These are phyloP conservation scores for Actinomortierella wolfii DNA, from an alignment of 371 early-diverging fungal species.

Conservation along the genomic window DNA sequence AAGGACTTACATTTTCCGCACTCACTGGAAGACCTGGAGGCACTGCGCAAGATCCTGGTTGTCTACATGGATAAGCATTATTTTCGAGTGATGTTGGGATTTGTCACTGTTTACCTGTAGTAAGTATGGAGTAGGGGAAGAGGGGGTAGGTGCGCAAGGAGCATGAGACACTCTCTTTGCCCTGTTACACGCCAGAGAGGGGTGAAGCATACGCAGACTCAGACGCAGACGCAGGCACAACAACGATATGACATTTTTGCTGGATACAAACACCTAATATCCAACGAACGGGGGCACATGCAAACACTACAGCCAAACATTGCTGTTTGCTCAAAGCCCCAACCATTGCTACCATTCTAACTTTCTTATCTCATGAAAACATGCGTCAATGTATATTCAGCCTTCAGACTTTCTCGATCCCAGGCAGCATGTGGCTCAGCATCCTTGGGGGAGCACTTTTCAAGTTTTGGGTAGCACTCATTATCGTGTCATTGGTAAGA, in stretches of 20 bases:
- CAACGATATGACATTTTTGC: too few relatives aligned
- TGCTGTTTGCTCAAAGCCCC: background rate
- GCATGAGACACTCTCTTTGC: too few relatives aligned
- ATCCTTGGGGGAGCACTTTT: conserved; percentile 69
- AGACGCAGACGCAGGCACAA: too few relatives aligned
- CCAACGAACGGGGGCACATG: background rate
- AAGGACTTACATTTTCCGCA: conserved; percentile 61
- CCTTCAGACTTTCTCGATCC: conserved; percentile 69
- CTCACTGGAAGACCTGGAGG: conserved; percentile 57
- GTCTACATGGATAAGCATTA: conserved; percentile 64
- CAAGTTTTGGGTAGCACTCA: conserved; percentile 58
- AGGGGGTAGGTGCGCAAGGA: too few relatives aligned
- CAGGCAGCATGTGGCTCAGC: conserved; percentile 73
- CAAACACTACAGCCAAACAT: too few relatives aligned
- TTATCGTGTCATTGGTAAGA: conserved; percentile 58
- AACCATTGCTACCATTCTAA: background rate
- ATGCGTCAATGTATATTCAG: conserved; percentile 28
- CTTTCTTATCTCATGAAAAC: too few relatives aligned
- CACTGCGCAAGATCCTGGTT: conserved; percentile 57
- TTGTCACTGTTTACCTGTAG: conserved; percentile 61
- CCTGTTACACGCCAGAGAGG: too few relatives aligned
- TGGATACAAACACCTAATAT: background rate
- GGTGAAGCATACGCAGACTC: too few relatives aligned
- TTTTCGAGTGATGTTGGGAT: conserved; percentile 57
- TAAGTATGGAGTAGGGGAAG: conserved; percentile 40